Percentiles rank a stretch among this genome's conserved stretches.
These are phyloP conservation scores for Periconia digitata DNA, from an alignment of 2,329 filamentous ascomycete genomes.

Conservation along the genomic window DNA sequence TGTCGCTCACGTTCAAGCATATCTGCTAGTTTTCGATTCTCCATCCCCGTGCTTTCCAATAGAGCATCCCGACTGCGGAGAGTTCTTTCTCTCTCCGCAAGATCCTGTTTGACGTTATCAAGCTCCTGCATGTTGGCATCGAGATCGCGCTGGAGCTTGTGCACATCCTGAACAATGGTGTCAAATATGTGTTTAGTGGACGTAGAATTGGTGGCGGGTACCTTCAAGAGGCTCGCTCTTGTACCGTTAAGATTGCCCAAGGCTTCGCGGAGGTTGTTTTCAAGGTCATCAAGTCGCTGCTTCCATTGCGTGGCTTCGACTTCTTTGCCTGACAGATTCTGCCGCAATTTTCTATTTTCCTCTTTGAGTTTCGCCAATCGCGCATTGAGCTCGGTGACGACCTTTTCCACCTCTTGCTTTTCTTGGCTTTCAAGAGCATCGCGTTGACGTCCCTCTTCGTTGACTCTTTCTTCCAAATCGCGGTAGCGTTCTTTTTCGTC, in stretches of 20 bases:
- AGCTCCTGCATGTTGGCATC: slow-evolving; percentile 83
- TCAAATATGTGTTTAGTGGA: slow-evolving; percentile 19
- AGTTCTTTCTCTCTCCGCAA: slow-evolving; percentile 88
- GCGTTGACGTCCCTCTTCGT: slow-evolving; percentile 79
- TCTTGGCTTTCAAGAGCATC: slow-evolving; percentile 85
- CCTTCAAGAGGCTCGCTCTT: slow-evolving; percentile 79
- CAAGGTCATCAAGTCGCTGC: slow-evolving; percentile 84
- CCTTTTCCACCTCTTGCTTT: slow-evolving; percentile 92
- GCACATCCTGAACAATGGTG: slow-evolving; percentile 63
- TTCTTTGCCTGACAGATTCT: slow-evolving; percentile 79
- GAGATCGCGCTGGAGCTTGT: slow-evolving; percentile 83
- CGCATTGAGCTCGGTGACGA: slow-evolving; percentile 88
- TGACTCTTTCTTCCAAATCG: slow-evolving; percentile 63
- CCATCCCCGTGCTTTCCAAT: slow-evolving; percentile 84
- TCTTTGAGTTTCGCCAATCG: slow-evolving; percentile 83
- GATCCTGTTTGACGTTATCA: slow-evolving; percentile 71
- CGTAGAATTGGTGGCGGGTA: slow-evolving; percentile 34
- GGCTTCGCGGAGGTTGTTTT: slow-evolving; percentile 82
- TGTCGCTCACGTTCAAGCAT: slow-evolving; percentile 89
- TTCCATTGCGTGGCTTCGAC: slow-evolving; percentile 90
- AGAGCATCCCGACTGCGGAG: slow-evolving; percentile 87
- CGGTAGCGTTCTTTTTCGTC: slow-evolving; percentile 74
- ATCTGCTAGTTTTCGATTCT: slow-evolving; percentile 81
- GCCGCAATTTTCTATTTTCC: slow-evolving; percentile 77
- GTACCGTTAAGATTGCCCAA: slow-evolving; percentile 87